A percentile compares a stretch with the other conserved stretches of the same genome.
These are phyloP conservation scores for Eustoma russellianum DNA, from an alignment of 257 asterid genomes.

Conservation along the genomic window DNA sequence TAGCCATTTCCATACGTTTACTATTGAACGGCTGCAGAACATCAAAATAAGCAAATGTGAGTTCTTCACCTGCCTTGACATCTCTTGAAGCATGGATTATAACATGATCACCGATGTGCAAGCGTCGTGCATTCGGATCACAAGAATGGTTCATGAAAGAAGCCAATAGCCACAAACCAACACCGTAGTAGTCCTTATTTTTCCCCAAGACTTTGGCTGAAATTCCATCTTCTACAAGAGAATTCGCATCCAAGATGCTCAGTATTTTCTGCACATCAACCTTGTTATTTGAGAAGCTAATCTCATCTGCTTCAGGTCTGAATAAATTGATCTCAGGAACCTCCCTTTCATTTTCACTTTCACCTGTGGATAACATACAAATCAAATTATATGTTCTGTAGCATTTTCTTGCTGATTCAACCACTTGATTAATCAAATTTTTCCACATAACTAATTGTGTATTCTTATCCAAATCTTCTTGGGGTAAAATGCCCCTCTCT, in stretches of 20 bases:
- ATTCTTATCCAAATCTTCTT: constrained; percentile 33
- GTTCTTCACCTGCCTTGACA: constrained; percentile 74
- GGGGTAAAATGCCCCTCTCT: constrained; percentile 66
- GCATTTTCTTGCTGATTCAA: constrained; percentile 32
- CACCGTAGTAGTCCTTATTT: constrained; percentile 54
- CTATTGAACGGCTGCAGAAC: constrained; percentile 30
- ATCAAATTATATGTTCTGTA: constrained; percentile 25
- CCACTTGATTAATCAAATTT: constrained; percentile 55
- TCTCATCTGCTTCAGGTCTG: constrained; percentile 31
- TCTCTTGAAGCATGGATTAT: constrained; percentile 65
- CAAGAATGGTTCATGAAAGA: constrained; percentile 81
- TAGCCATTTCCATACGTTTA: constrained; percentile 39
- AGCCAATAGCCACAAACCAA: constrained; percentile 67
- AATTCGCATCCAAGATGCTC: constrained; percentile 60
- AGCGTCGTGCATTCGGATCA: constrained; percentile 68
- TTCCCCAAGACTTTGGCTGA: constrained; percentile 55
- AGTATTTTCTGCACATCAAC: constrained; percentile 35
- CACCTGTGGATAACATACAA: constrained; percentile 42
- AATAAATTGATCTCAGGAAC: constrained; percentile 42
- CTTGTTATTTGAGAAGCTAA: constrained; percentile 10
- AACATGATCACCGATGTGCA: constrained; percentile 68
- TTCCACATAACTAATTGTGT: constrained; percentile 71
- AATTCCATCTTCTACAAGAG: constrained; percentile 52
- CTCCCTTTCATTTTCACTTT: constrained; percentile 30
- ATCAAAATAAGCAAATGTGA: constrained; percentile 62